These are phyloP conservation scores for Myxozyma lipomycoides DNA, from an alignment of 805 yeast species.

Conservation along the genomic window DNA sequence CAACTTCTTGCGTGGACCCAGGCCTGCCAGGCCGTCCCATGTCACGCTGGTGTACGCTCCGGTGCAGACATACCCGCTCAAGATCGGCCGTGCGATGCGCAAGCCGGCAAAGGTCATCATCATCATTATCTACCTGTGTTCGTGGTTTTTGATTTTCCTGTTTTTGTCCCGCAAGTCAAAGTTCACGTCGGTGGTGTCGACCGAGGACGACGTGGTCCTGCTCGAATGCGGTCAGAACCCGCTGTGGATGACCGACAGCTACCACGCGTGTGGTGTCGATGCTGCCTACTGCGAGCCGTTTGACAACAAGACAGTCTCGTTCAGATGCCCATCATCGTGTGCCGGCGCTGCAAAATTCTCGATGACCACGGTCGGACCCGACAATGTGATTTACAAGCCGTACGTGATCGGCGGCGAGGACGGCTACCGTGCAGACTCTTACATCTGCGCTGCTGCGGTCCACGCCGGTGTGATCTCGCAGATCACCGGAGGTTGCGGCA, in stretches of 20 bases:
- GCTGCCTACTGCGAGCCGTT: constrained; percentile 57
- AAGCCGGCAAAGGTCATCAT: constrained; percentile 17
- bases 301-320: constrained; percentile 45
- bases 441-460: constrained; percentile 82
- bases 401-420: constrained; percentile 76
- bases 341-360: constrained; percentile 74
- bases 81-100: constrained; percentile 22
- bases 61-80: constrained; percentile 24
- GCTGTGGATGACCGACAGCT: constrained; percentile 24
- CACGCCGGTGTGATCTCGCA: constrained; percentile 81
- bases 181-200: constrained; percentile 20
- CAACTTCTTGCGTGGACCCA: constrained; percentile 27
- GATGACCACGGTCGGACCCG: constrained; percentile 67
- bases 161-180: constrained; percentile 27
- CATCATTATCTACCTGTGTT: constrained; percentile 21
- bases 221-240: constrained; percentile 27
- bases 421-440: constrained; percentile 78
- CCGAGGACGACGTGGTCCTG: constrained; percentile 21
- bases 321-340: constrained; percentile 87
- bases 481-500: constrained; percentile 72
- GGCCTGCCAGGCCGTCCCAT: constrained; percentile 23
- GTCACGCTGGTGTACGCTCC: constrained; percentile 26
- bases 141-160: constrained; percentile 28
- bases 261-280: constrained; percentile 64
- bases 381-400: constrained; percentile 63